A percentile compares a stretch with the other conserved stretches of the same genome.
Conservation (phyloP, 345 rosid species). For the Citrus sinensis region DVS_A1.0 CM039163.1:51294501-51295000, state of each 20-base stretch:
- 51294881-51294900: background rate
- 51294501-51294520: slow-evolving; percentile 79
- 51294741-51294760: slow-evolving; percentile 25
- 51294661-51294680: slow-evolving; percentile 76
- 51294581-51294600: slow-evolving; percentile 72
- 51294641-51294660: slow-evolving; percentile 71
- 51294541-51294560: slow-evolving; percentile 78
- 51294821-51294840: background rate
- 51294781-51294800: slow-evolving; percentile 23
- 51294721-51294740: slow-evolving; percentile 22
- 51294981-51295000: slow-evolving; percentile 3
- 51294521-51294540: slow-evolving; percentile 98
- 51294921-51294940: background rate
- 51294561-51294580: slow-evolving; percentile 81
- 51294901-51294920: background rate
- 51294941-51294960: background rate
- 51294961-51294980: background rate
- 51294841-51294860: background rate
- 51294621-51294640: slow-evolving; percentile 89
- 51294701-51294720: slow-evolving; percentile 41
- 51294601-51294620: slow-evolving; percentile 58
- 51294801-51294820: background rate
- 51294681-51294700: slow-evolving; percentile 60
- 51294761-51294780: slow-evolving; percentile 47
- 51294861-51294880: background rate